These are phyloP conservation scores for Mycena galericulata DNA, from an alignment of 768 basidiomycete genomes.

Conservation along the genomic window DNA sequence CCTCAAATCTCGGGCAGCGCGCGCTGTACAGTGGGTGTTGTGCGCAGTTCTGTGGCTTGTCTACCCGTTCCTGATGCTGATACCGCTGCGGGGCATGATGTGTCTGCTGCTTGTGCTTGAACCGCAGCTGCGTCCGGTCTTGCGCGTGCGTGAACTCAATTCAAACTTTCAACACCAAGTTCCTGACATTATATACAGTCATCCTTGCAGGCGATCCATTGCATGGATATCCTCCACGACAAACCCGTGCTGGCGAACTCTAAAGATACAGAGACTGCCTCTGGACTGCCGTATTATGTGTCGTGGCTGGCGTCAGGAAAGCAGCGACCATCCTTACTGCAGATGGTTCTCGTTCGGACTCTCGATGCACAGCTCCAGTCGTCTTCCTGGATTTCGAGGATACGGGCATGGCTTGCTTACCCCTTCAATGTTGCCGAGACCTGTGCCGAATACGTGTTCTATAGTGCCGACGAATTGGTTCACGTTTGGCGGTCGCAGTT, in stretches of 20 bases:
- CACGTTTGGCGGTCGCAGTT: conserved; percentile 13
- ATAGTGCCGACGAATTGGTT: background rate
- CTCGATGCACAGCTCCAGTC: conserved; percentile 26
- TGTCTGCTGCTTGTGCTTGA: conserved; percentile 27
- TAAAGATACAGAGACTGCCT: background rate
- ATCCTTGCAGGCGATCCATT: conserved; percentile 25
- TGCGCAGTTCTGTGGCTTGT: conserved; percentile 19
- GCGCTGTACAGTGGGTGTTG: conserved; percentile 20
- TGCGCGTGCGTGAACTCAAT: conserved; percentile 10
- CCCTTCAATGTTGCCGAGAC: conserved; percentile 15
- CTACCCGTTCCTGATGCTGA: conserved; percentile 23
- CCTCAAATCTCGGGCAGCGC: conserved; percentile 19
- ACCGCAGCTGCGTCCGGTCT: conserved; percentile 18
- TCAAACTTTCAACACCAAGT: background rate
- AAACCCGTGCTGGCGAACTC: conserved; percentile 23
- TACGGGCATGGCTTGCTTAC: conserved; percentile 14
- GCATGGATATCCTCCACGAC: conserved; percentile 30
- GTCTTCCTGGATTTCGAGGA: background rate
- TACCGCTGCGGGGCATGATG: conserved; percentile 30
- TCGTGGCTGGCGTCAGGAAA: conserved; percentile 20
- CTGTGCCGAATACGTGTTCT: conserved; percentile 9
- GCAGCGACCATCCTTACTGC: conserved; percentile 20
- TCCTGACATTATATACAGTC: conserved; percentile 1
- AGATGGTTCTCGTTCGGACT: conserved; percentile 21
- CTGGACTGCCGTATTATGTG: conserved; percentile 10